Evolutionary conservation across 129 eudicot genomes (phyloP), one percentile per base, ranked within the genome.

Genomic region (Pseudognaphalium luteoalbum): DNA sequence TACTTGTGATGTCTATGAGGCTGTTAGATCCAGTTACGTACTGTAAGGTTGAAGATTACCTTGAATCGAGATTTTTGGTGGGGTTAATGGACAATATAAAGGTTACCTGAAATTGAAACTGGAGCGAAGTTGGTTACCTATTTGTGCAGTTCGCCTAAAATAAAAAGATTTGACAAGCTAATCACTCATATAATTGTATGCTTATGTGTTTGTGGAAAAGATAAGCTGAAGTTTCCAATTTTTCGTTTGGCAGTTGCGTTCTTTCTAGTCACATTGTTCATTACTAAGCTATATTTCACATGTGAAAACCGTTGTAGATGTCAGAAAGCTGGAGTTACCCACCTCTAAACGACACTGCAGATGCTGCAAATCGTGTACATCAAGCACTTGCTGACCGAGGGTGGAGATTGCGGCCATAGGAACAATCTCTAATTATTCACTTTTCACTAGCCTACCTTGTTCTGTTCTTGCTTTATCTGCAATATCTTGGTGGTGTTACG

Each of bases 291-390:
- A 25, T 14, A 37, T 34, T 51, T 72, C 20, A 59, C 50, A 6
- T 52, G 20, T 67, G 44, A 63, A 78, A 70, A 57, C 33, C 70
- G 58, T 25, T 78, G 65, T 82, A 93, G 98, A 82, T 94, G 82
- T 85, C 97, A 70, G 97, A 90, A 71, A 88, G 85, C 83, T 94
- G 98, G 98, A 91, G 98, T 80, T 94, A 94, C 70, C 98, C 98
- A 7, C 98, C 97, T 9, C 81, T 94, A 12, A 91, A 87, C 42
- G 98, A 94, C 82, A 91, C 98, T 22, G 96, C 93, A 15, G 97
- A 88, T 71, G 98, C 96, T 71, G 98, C 96, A 37, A 85, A 76
- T 30, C 92, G 87, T 62, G 92, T 91, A 50, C 97, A 75, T 62
- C 84, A 91, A 79, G 98, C 97, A 69, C 88, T 94, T 81, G 96